phyloP scores from a whole-genome alignment of 306 rosid species.

The Cicer bijugum region DNA sequence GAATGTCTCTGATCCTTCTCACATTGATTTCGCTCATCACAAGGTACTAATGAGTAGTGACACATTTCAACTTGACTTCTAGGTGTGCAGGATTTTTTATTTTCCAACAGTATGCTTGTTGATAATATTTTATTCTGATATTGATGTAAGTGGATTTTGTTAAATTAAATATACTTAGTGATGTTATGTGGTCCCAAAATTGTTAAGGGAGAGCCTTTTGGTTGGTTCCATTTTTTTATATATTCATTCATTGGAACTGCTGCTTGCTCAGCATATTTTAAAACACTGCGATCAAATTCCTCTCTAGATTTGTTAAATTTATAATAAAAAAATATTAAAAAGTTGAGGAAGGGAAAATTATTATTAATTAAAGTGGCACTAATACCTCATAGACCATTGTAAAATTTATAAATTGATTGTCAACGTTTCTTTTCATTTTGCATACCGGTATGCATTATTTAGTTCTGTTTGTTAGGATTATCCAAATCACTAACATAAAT shows the following conservation, averaged over 20 bases:
- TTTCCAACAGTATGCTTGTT: conserved; percentile 12
- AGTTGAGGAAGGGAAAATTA: too few species aligned
- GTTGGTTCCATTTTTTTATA: conserved; percentile 27
- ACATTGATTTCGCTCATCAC: conserved; percentile 98
- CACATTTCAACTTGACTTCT: conserved; percentile 27
- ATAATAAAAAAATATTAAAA: too few species aligned
- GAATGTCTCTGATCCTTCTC: conserved; percentile 98
- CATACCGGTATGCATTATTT: not conserved
- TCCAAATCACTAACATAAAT: conserved; percentile 34
- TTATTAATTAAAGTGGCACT: too few species aligned
- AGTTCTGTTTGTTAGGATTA: conserved; percentile 13
- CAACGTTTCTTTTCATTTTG: not conserved
- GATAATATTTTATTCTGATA: conserved; percentile 34
- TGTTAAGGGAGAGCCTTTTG: conserved; percentile 17
- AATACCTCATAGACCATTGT: too few species aligned
- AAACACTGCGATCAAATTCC: not conserved
- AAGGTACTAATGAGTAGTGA: conserved; percentile 57
- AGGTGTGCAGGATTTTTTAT: conserved; percentile 19
- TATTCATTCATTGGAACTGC: conserved; percentile 4
- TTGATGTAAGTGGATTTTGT: conserved; percentile 10
- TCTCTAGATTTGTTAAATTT: not conserved
- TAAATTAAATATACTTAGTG: conserved; percentile 10
- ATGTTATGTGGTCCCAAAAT: conserved; percentile 13
- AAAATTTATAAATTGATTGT: not conserved
- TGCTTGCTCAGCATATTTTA: conserved; percentile 15